Evolutionary conservation across 179 eudicot species (phyloP), one percentile per base, ranked within the genome.

Genomic region (Patellifolia procumbens): DNA sequence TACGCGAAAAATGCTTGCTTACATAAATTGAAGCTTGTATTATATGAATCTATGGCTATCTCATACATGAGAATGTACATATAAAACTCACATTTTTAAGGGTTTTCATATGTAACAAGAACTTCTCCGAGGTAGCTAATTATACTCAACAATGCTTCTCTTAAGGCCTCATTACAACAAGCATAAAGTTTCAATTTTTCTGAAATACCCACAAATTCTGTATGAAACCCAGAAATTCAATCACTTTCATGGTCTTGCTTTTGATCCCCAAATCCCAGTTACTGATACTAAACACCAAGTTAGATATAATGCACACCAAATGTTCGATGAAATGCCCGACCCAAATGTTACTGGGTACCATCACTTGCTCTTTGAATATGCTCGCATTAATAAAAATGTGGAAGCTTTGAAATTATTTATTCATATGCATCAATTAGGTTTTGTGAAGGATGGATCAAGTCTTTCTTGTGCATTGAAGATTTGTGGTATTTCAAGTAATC

Each of bases 381-480:
- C 87, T 28, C 85, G 87, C 26, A 72, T 46, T 66, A 68, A 69
- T 34, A 72, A 79, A 31, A 76, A 67, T 5, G 6, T 64, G 49
- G 87, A 86, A 71, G 87, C 85, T 74, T 63, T 83, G 62, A 81
- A n/a, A 11, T 24, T 83, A 64, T 79, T 83, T 74, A 31, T 61
- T 28, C 39, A 51, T 72, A 81, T 86, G 82, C 82, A 75, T 72
- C 72, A 34, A 5, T 67, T 73, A 34, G 85, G 80, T 4, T 75
- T 83, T 73, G 68, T 53, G 13, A 49, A 56, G 22, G 80, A 81
- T 60, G 89, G 87, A 70, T 86, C 87, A 70, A 86, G 85, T 53
- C 74, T 82, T 11, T 86, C 89, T 28, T 83, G 83, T 80, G 83
- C 70, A 24, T 8, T 86, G 72, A 86, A 86, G 72, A 80, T 83